Evolutionary conservation across 2,329 filamentous ascomycete genomes (phyloP).

Genomic region (Ramularia collo-cygni): DNA sequence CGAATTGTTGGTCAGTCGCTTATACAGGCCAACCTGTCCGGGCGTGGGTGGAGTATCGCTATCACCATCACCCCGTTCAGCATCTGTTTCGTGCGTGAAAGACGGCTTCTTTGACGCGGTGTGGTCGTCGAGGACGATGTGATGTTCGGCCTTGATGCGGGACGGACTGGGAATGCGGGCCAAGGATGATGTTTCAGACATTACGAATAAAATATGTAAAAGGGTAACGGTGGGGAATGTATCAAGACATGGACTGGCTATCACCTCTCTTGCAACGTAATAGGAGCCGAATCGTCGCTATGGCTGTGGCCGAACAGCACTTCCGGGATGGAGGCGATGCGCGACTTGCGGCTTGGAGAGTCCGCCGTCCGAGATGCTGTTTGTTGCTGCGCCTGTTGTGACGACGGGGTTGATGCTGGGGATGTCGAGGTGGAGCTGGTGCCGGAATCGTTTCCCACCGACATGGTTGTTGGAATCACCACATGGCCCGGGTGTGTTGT

Average conservation of each 20-base stretch:
- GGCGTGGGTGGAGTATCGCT: constrained; percentile 10
- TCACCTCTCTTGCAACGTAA: constrained; percentile 22
- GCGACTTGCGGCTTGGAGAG: constrained; percentile 8
- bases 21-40: constrained; percentile 14
- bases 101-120: constrained; percentile 24
- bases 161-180: constrained; percentile 19
- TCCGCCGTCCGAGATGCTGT: too few species aligned
- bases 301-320: constrained; percentile 12
- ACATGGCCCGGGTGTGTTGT: too few species aligned
- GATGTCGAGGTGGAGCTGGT: not conserved
- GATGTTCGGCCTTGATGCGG: constrained; percentile 41
- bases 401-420: not conserved
- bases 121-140: constrained; percentile 61
- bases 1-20: constrained; percentile 25
- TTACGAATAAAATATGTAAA: constrained; percentile 12
- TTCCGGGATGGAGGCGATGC: constrained; percentile 8
- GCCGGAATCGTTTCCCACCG: constrained; percentile 2
- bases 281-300: constrained; percentile 13
- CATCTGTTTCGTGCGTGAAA: constrained; percentile 11
- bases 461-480: constrained; percentile 5
- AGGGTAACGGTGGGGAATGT: constrained; percentile 1
- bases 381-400: constrained; percentile 1
- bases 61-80: constrained; percentile 27
- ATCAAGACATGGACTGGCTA: constrained; percentile 6
- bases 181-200: constrained; percentile 23